A percentile compares a stretch with the other conserved stretches of the same genome.
Evolutionary conservation across 2,329 filamentous ascomycete genomes (phyloP).

Genomic region (Cladosporium velox): DNA sequence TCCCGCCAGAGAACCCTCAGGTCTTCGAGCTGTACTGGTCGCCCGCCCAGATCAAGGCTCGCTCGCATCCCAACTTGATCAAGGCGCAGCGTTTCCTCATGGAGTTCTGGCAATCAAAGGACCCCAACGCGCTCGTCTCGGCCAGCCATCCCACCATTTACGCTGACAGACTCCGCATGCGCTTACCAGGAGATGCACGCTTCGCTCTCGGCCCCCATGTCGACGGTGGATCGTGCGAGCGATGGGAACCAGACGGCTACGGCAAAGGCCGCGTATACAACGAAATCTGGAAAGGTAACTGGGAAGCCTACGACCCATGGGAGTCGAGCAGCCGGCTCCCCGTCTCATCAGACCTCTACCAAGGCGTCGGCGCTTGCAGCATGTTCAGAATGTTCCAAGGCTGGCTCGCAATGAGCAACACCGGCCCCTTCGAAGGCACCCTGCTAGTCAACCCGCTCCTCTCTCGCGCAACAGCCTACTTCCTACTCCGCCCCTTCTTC

Average conservation of each 20-base stretch:
- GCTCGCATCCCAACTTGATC: slow-evolving; percentile 50
- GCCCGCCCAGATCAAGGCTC: slow-evolving; percentile 49
- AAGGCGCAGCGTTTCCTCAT: slow-evolving; percentile 51
- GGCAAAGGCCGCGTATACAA: slow-evolving; percentile 67
- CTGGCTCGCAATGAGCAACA: slow-evolving; percentile 79
- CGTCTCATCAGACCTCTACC: slow-evolving; percentile 73
- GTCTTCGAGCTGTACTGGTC: slow-evolving; percentile 57
- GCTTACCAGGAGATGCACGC: slow-evolving; percentile 57
- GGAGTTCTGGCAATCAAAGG: slow-evolving; percentile 51
- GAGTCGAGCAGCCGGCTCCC: slow-evolving; percentile 69
- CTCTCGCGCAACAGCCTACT: slow-evolving; percentile 74
- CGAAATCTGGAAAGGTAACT: slow-evolving; percentile 69
- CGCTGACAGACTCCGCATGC: slow-evolving; percentile 52
- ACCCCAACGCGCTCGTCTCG: slow-evolving; percentile 46
- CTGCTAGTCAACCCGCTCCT: slow-evolving; percentile 79
- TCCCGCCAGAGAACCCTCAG: slow-evolving; percentile 51
- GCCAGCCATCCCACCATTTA: slow-evolving; percentile 51
- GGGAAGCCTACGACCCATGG: slow-evolving; percentile 83
- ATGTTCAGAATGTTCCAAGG: slow-evolving; percentile 90
- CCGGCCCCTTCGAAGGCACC: slow-evolving; percentile 73
- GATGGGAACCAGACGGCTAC: slow-evolving; percentile 64
- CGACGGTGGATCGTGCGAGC: slow-evolving; percentile 53
- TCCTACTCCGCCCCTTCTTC: slow-evolving; percentile 84
- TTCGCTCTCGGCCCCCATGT: slow-evolving; percentile 60
- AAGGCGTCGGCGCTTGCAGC: slow-evolving; percentile 77